Conservation (phyloP, 805 yeast genomes). For the Saturnispora zaruensis region DNA sequence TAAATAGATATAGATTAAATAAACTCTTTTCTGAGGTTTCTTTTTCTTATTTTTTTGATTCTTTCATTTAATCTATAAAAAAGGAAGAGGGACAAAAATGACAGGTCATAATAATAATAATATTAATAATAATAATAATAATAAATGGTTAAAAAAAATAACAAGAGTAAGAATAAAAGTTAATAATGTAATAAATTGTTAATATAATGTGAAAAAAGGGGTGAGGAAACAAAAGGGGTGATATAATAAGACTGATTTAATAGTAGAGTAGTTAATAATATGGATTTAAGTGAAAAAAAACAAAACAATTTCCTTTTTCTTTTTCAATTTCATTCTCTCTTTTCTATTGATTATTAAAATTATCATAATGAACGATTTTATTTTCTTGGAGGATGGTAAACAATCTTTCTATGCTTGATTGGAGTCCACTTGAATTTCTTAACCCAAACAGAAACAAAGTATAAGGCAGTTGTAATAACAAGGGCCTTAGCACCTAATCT, state of each 20-base stretch:
- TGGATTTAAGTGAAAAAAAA: not conserved
- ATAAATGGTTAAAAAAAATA: not conserved
- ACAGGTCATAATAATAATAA: slow-evolving; percentile 1
- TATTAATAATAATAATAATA: not conserved
- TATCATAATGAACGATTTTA: slow-evolving; percentile 18
- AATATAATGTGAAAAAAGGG: not conserved
- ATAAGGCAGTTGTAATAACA: slow-evolving; percentile 67
- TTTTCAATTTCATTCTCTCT: not conserved
- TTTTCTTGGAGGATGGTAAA: slow-evolving; percentile 86
- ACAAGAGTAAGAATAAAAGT: not conserved
- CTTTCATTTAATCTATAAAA: not conserved
- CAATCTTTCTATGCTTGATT: slow-evolving; percentile 88
- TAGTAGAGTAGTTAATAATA: not conserved
- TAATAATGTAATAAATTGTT: not conserved
- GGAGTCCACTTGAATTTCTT: slow-evolving; percentile 98
- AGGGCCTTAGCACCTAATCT: slow-evolving; percentile 91
- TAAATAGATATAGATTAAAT: not conserved
- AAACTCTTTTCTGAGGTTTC: not conserved
- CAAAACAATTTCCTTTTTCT: not conserved
- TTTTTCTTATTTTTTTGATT: not conserved
- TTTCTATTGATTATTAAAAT: not conserved
- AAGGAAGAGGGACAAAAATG: not conserved
- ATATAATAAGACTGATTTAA: not conserved
- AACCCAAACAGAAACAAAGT: slow-evolving; percentile 78
- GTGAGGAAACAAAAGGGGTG: not conserved